Evolutionary conservation across 2,329 filamentous ascomycete species (phyloP).

Genomic region (Fusarium longipes): DNA sequence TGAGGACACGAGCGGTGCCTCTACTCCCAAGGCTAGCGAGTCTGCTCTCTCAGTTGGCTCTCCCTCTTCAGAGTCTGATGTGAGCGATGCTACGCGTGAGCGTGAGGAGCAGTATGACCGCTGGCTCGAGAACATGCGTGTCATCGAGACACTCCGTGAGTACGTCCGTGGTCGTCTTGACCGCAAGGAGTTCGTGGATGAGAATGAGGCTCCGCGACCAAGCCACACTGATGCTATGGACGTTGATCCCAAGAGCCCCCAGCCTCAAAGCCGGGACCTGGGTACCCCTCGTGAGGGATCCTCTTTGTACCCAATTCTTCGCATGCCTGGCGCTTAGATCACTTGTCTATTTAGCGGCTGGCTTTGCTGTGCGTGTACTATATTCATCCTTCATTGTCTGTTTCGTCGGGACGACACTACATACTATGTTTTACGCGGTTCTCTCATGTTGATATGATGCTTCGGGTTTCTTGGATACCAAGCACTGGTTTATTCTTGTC

Average conservation of each 20-base stretch:
- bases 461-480: conserved; percentile 6
- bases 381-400: conserved; percentile 20
- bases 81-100: conserved; percentile 62
- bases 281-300: conserved; percentile 47
- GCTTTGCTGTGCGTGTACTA: conserved; percentile 42
- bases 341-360: conserved; percentile 16
- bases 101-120: conserved; percentile 72
- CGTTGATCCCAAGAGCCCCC: conserved; percentile 51
- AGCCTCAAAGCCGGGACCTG: conserved; percentile 41
- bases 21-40: conserved; percentile 59
- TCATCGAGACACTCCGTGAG: conserved; percentile 70
- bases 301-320: conserved; percentile 56
- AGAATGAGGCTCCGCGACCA: conserved; percentile 29
- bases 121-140: conserved; percentile 74
- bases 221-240: conserved; percentile 52
- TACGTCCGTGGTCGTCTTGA: conserved; percentile 69
- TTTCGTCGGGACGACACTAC: conserved; percentile 2
- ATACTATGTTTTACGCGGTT: not conserved
- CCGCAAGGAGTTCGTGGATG: conserved; percentile 63
- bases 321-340: conserved; percentile 51
- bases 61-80: conserved; percentile 66
- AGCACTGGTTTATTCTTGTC: conserved; percentile 8
- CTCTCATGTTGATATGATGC: conserved; percentile 3
- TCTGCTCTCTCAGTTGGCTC: conserved; percentile 62
- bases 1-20: conserved; percentile 53